Conservation (phyloP, 225 moss, liverwort and hornwort species). For the Sphagnum tenellum region DNA sequence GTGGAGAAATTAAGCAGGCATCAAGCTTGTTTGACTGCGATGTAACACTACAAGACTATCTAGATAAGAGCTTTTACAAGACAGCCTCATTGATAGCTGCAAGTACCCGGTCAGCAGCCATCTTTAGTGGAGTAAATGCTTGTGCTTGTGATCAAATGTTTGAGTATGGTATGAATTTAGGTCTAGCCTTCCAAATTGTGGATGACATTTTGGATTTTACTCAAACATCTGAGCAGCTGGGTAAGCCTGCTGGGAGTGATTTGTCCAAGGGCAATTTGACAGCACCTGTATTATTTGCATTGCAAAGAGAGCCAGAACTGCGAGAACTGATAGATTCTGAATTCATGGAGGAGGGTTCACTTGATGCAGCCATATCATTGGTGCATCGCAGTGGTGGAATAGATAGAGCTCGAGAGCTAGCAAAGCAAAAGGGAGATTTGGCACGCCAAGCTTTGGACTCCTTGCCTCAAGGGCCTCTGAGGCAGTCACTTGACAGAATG, state of each 20-base stretch:
- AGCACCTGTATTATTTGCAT: constrained; percentile 76
- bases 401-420: constrained; percentile 72
- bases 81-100: constrained; percentile 91
- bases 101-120: constrained; percentile 74
- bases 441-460: constrained; percentile 59
- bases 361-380: constrained; percentile 62
- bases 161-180: constrained; percentile 73
- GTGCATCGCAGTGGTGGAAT: constrained; percentile 73
- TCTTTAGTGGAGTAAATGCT: constrained; percentile 64
- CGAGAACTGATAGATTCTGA: constrained; percentile 61
- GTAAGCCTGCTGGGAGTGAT: constrained; percentile 92
- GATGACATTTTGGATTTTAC: constrained; percentile 98
- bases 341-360: constrained; percentile 63
- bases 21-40: constrained; percentile 82
- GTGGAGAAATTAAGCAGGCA: constrained; percentile 93
- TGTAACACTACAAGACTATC: constrained; percentile 61
- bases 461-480: constrained; percentile 46
- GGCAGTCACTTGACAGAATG: constrained; percentile 67
- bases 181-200: constrained; percentile 95
- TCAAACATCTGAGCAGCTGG: constrained; percentile 83
- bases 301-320: constrained; percentile 60
- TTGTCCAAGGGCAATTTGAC: constrained; percentile 87
- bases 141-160: constrained; percentile 63
- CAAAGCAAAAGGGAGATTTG: constrained; percentile 56
- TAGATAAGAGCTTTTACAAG: constrained; percentile 94